phyloP scores from a whole-genome alignment of 208 protist genomes.

The Porcisia hertigi region DNA sequence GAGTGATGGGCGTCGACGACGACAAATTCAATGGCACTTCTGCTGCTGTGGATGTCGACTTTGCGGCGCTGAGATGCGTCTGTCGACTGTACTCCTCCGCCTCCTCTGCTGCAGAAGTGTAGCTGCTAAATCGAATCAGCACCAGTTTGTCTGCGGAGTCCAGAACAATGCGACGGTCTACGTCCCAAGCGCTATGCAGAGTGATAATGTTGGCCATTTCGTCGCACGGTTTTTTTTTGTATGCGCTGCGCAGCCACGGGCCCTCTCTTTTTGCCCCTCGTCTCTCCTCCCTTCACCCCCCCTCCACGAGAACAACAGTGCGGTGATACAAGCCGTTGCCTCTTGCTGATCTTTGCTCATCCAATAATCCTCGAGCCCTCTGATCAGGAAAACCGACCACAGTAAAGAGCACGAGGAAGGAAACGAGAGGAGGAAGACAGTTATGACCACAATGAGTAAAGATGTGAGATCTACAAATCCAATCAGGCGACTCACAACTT shows the following conservation, averaged over 20 bases:
- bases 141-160: conserved; percentile 82
- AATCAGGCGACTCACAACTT: not conserved
- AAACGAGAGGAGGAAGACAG: not conserved
- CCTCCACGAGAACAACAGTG: not conserved
- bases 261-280: not conserved
- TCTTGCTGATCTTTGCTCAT: not conserved
- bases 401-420: not conserved
- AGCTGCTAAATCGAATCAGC: conserved; percentile 77
- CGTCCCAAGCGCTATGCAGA: conserved; percentile 80
- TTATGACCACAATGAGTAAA: not conserved
- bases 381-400: not conserved
- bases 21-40: not conserved
- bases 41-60: not conserved
- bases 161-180: conserved; percentile 85
- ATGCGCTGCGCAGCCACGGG: not conserved
- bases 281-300: too few species aligned
- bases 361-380: not conserved
- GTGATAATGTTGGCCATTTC: conserved; percentile 44
- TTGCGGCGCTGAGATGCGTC: not conserved
- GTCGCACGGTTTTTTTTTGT: not conserved
- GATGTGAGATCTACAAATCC: not conserved
- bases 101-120: conserved; percentile 24
- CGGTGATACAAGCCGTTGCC: not conserved
- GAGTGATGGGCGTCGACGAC: not conserved
- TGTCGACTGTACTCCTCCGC: conserved; percentile 10